These are phyloP conservation scores for Cyberlindnera euphorbiiphila DNA, from an alignment of 805 yeast genomes.

Conservation along the genomic window DNA sequence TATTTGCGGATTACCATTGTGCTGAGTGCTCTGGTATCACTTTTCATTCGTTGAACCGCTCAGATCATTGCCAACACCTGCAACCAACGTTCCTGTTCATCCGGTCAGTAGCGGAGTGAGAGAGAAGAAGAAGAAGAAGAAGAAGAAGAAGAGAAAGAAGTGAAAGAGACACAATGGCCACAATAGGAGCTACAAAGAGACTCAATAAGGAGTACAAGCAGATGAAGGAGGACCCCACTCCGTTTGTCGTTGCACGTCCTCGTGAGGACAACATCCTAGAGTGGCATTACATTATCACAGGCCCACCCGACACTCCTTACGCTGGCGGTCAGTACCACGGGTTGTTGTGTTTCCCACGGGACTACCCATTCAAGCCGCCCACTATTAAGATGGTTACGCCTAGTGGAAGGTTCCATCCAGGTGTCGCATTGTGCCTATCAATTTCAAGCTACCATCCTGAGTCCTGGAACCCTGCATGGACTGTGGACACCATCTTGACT, in stretches of 20 bases:
- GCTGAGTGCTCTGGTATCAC: too few relatives aligned
- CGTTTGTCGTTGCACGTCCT: slow-evolving; percentile 79
- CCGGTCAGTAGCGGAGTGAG: too few relatives aligned
- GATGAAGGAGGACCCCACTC: slow-evolving; percentile 74
- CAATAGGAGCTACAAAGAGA: slow-evolving; percentile 35
- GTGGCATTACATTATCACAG: slow-evolving; percentile 90
- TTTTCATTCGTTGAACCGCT: too few relatives aligned
- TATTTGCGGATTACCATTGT: too few relatives aligned
- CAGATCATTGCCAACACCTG: too few relatives aligned
- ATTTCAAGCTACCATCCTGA: slow-evolving; percentile 94
- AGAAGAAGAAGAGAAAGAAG: too few relatives aligned
- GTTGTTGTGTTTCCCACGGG: slow-evolving; percentile 69
- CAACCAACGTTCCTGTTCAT: too few relatives aligned
- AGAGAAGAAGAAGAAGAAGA: too few relatives aligned
- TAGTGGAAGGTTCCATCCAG: slow-evolving; percentile 76
- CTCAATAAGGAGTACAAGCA: slow-evolving; percentile 78
- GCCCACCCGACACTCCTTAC: slow-evolving; percentile 88
- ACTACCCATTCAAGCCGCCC: slow-evolving; percentile 89
- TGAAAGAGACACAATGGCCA: slow-evolving; percentile 5
- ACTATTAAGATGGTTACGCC: slow-evolving; percentile 85
- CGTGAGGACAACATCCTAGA: slow-evolving; percentile 79
- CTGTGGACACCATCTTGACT: slow-evolving; percentile 79
- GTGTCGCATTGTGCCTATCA: slow-evolving; percentile 73
- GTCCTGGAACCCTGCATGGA: slow-evolving; percentile 95
- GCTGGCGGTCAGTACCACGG: slow-evolving; percentile 87